These are phyloP conservation scores for Asterophora parasitica DNA, from an alignment of 768 basidiomycete genomes.

Conservation along the genomic window DNA sequence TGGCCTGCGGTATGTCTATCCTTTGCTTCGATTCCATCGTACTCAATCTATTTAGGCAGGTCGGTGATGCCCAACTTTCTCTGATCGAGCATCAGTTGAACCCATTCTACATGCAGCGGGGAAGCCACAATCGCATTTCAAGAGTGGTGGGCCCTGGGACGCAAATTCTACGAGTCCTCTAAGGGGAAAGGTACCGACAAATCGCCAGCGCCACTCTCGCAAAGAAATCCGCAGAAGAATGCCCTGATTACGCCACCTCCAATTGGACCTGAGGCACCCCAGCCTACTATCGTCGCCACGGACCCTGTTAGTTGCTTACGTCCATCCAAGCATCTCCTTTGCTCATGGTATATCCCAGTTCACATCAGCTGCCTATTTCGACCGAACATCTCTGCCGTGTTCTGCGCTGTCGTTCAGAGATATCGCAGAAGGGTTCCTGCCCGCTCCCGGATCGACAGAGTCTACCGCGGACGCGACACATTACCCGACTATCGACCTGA, in stretches of 20 bases:
- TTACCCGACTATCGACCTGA: constrained; percentile 44
- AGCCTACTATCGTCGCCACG: constrained; percentile 35
- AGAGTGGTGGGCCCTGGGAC: constrained; percentile 54
- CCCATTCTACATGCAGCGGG: constrained; percentile 37
- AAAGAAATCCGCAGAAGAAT: constrained; percentile 19
- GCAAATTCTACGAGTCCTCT: constrained; percentile 16
- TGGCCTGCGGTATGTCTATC: constrained; percentile 47
- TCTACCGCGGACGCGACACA: not conserved
- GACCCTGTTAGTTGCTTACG: constrained; percentile 43
- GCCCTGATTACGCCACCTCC: constrained; percentile 23
- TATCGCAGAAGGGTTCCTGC: constrained; percentile 54
- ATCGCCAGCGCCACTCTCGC: constrained; percentile 8
- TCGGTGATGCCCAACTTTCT: constrained; percentile 10
- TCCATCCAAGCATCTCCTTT: not conserved
- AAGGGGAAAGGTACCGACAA: not conserved
- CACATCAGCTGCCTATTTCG: constrained; percentile 53
- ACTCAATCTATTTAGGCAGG: constrained; percentile 22
- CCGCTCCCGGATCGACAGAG: constrained; percentile 23
- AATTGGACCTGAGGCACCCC: constrained; percentile 29
- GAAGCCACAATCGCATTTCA: constrained; percentile 56
- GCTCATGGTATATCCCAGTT: constrained; percentile 34
- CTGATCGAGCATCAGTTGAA: not conserved
- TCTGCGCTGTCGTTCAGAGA: constrained; percentile 58
- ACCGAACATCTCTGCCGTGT: constrained; percentile 51
- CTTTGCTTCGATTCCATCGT: not conserved